phyloP scores from a whole-genome alignment of 345 rosid genomes.

The Ceriops decandra region DNA sequence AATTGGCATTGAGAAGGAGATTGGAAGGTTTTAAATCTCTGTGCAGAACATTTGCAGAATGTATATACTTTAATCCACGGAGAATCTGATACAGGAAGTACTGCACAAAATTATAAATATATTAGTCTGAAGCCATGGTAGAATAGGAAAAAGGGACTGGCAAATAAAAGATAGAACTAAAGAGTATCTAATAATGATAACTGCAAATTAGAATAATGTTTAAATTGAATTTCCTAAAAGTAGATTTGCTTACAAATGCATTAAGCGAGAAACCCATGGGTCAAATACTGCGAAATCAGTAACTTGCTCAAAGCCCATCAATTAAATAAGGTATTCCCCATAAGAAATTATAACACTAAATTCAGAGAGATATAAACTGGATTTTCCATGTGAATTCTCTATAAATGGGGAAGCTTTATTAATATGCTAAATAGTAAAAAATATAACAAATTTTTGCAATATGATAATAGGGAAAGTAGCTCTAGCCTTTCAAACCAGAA shows the following conservation, averaged over 20 bases:
- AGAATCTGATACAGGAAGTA: conserved; percentile 94
- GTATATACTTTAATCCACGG: conserved; percentile 89
- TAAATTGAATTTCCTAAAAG: conserved; percentile 4
- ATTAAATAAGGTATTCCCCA: no score
- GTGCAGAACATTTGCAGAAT: conserved; percentile 90
- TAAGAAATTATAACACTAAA: no score
- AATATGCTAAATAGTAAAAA: no score
- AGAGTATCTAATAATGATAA: not conserved
- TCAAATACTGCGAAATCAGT: no score
- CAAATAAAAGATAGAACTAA: conserved; percentile 1
- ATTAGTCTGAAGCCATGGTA: not conserved
- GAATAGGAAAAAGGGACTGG: not conserved
- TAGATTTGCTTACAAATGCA: not conserved
- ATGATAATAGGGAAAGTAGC: no score
- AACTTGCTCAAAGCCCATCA: no score
- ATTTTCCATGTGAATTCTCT: no score
- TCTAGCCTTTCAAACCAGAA: no score
- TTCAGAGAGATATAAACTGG: no score
- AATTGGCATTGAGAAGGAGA: conserved; percentile 64
- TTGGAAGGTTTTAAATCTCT: conserved; percentile 94
- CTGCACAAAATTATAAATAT: conserved; percentile 40
- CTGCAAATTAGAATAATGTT: not conserved
- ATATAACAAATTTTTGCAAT: no score
- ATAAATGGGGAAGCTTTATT: no score
- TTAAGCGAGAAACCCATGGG: no score